These are phyloP conservation scores for Cutaneotrichosporon mucoides DNA, from an alignment of 1,284 basidiomycete species.

Conservation along the genomic window DNA sequence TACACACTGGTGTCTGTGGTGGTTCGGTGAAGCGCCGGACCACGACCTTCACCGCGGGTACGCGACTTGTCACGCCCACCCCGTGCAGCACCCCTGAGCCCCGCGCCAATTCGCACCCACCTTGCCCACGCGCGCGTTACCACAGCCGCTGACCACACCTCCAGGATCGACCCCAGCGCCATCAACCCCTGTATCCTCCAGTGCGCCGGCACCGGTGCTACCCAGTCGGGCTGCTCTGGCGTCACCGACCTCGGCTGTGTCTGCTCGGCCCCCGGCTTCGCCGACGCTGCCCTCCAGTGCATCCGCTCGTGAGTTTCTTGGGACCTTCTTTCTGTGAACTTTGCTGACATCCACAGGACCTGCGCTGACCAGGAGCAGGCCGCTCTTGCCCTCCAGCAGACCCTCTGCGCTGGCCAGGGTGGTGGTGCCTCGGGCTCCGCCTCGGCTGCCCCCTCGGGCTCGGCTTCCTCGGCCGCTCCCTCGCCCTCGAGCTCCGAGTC, in stretches of 20 bases:
- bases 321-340: background rate
- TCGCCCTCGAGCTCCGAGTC: no score
- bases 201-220: conserved; percentile 1
- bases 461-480: no score
- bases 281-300: background rate
- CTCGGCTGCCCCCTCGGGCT: no score
- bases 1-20: no score
- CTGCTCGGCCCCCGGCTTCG: conserved; percentile 2
- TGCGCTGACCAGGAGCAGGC: conserved; percentile 5
- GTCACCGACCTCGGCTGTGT: conserved; percentile 2
- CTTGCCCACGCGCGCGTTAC: background rate
- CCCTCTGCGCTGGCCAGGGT: conserved; percentile 1
- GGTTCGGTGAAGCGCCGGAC: no score
- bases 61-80: background rate
- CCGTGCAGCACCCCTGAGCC: background rate
- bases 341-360: conserved; percentile 1
- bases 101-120: background rate
- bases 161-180: conserved; percentile 1
- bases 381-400: background rate
- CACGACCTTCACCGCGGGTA: no score
- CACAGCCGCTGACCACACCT: conserved; percentile 1
- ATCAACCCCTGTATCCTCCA: conserved; percentile 5
- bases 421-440: background rate
- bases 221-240: conserved; percentile 3
- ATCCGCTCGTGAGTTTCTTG: background rate